These are phyloP conservation scores for Buxus sempervirens DNA, from an alignment of 164 flowering plant genomes.

Conservation along the genomic window DNA sequence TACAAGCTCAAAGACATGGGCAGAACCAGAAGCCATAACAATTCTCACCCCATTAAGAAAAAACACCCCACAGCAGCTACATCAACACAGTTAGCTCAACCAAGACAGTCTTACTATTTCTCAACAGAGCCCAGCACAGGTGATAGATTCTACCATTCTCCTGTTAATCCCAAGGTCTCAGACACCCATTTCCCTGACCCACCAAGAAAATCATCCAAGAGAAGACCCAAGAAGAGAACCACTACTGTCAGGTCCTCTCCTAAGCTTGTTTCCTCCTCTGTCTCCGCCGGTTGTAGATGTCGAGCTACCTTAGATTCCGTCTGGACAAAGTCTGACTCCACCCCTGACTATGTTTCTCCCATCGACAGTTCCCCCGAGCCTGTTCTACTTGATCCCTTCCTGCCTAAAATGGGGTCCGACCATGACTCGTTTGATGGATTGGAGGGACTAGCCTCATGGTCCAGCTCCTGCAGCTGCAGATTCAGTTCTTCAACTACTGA, in stretches of 20 bases:
- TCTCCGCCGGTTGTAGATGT: conserved; percentile 28
- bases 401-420: conserved; percentile 7
- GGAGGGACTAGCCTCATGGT: conserved; percentile 13
- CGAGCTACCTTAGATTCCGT: conserved; percentile 18
- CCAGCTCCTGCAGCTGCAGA: conserved; percentile 32
- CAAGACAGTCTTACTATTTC: conserved; percentile 57
- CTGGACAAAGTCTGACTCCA: conserved; percentile 14
- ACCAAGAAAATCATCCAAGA: conserved; percentile 34
- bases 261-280: conserved; percentile 24
- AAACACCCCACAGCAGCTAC: conserved; percentile 14
- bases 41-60: conserved; percentile 20
- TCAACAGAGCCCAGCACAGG: conserved; percentile 30
- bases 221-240: conserved; percentile 22
- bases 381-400: conserved; percentile 3
- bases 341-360: conserved; percentile 20
- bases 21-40: conserved; percentile 28
- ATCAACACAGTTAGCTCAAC: conserved; percentile 12
- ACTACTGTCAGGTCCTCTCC: conserved; percentile 29
- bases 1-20: conserved; percentile 71
- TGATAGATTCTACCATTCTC: conserved; percentile 20
- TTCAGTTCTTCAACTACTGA: conserved; percentile 41
- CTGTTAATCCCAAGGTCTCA: conserved; percentile 21
- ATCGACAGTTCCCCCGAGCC: conserved; percentile 22
- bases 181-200: conserved; percentile 34
- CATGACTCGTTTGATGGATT: conserved; percentile 8